Conservation (phyloP, 1,139 yeast species). For the Saccharomycopsis hybrid region DNA sequence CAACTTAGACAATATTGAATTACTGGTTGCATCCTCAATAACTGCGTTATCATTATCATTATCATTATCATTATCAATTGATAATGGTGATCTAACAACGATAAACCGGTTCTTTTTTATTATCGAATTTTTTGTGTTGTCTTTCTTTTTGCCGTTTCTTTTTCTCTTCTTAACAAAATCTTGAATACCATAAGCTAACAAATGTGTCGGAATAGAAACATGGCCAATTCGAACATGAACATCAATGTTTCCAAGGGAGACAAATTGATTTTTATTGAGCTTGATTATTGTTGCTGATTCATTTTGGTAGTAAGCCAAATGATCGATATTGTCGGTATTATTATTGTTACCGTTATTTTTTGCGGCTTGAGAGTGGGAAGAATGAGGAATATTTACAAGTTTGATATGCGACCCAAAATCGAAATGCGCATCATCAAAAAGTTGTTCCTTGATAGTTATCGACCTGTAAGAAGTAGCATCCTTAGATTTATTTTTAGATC, state of each 20-base stretch:
- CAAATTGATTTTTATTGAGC: neutral
- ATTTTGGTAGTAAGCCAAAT: neutral
- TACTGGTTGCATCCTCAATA: no score
- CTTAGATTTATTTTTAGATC: neutral
- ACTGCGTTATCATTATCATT: no score
- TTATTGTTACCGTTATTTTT: neutral
- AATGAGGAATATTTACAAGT: neutral
- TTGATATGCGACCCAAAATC: neutral
- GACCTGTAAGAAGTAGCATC: neutral
- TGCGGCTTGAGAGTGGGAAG: no score
- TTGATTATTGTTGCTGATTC: no score
- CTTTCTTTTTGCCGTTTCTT: no score
- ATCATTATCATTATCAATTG: neutral
- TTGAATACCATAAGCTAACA: no score
- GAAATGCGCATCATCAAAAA: conserved; percentile 4
- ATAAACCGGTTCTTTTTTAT: no score
- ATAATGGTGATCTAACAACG: no score
- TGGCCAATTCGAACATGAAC: conserved; percentile 1
- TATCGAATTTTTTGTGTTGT: no score
- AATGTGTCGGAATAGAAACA: conserved; percentile 1
- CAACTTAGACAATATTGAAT: neutral
- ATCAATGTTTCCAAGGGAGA: neutral
- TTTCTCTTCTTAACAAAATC: no score
- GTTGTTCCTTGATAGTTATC: neutral
- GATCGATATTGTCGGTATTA: neutral